phyloP scores from a whole-genome alignment of 2,329 filamentous ascomycete species.

The Phialophora verrucosa region DNA sequence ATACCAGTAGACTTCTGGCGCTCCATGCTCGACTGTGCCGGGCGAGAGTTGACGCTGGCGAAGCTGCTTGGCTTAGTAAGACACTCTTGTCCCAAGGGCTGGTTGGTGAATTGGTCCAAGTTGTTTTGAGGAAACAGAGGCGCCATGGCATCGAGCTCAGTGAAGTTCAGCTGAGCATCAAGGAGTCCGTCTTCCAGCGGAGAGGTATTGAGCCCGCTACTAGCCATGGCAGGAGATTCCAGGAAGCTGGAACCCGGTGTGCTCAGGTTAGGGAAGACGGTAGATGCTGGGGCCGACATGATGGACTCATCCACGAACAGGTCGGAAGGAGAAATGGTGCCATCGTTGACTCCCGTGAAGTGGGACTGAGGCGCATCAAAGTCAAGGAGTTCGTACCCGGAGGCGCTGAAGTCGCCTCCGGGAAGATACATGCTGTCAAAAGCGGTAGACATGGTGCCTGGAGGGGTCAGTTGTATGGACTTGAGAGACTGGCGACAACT shows the following conservation, averaged over 20 bases:
- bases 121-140: constrained; percentile 38
- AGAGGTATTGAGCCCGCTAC: constrained; percentile 39
- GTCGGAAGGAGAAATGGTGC: constrained; percentile 80
- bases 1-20: constrained; percentile 28
- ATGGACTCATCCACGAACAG: constrained; percentile 65
- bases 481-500: constrained; percentile 52
- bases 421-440: constrained; percentile 39
- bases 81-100: constrained; percentile 40
- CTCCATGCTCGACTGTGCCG: constrained; percentile 13
- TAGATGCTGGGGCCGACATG: constrained; percentile 74
- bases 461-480: constrained; percentile 36
- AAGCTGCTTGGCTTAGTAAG: constrained; percentile 24
- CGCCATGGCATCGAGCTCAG: constrained; percentile 34
- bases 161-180: constrained; percentile 36
- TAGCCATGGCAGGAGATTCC: constrained; percentile 62
- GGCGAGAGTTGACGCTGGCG: constrained; percentile 20
- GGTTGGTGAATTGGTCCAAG: constrained; percentile 39
- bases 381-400: constrained; percentile 35
- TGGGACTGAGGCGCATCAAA: constrained; percentile 31
- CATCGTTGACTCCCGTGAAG: constrained; percentile 39
- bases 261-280: constrained; percentile 76
- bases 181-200: constrained; percentile 39
- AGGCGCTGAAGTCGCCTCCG: constrained; percentile 33
- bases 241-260: constrained; percentile 65
- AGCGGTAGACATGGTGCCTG: constrained; percentile 34